Evolutionary conservation across 2,329 filamentous ascomycete genomes (phyloP), one percentile per base, ranked within the genome.

Genomic region (Canariomyces notabilis): DNA sequence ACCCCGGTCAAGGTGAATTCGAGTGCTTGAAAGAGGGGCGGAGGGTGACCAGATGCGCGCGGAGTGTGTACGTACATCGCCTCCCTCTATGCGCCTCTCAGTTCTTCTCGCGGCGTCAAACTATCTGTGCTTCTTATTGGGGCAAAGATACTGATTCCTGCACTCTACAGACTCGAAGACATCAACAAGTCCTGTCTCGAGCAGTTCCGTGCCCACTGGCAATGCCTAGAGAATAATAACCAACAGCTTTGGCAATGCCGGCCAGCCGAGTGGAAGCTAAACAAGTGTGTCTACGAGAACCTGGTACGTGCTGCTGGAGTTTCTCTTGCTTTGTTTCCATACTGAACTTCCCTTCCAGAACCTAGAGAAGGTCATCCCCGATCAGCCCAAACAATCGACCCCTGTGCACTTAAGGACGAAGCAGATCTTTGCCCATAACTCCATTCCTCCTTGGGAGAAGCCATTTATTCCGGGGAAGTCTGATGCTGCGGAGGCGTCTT

Each of bases 201-300:
- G 53, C 80, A 95, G 70, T 98, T 98, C 77, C 84, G 88, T 60
- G 79, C 80, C 63, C 93, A 98, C 74, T 98, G 90, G 89, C 77
- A 88, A 62, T 98, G 93, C 64, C 78, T 98, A 48, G 93, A 98
- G 64, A 85, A 95, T 73, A 90, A 94, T 75, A 98, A 98, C 76
- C 93, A 98, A 64, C 88, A 95, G 71, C 74, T 97, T 50, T 98
- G 89, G 86, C 89, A 97, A 64, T 98, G 93, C 75, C 82, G 93
- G 60, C 83, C 82, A 62, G 75, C 79, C 54, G 93, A 98, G 76
- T 84, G 88, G 80, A 83, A 83, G 65, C 74, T 98, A 61, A 98
- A 96, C 77, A 85, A 84, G 72, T 98, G 93, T 70, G 90, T 96
- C 39, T 97, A 87, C 65, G 85, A 96, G 57, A 97, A 96, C 67